phyloP scores from a whole-genome alignment of 176 grass and related monocot genomes.

The Triticum dicoccoides region DNA sequence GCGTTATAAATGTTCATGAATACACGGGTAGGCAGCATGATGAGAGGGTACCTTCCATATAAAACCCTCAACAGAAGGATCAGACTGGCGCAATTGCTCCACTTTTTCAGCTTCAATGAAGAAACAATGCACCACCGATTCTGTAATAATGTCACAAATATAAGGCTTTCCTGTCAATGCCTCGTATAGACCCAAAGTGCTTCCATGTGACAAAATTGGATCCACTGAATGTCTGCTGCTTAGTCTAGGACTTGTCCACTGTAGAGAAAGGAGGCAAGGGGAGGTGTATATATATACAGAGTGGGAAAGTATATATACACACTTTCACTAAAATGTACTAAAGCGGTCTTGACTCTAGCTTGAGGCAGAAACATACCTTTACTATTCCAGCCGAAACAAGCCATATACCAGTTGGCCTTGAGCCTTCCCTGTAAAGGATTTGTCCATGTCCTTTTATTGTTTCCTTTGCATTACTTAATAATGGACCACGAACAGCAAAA shows the following conservation, averaged over 20 bases:
- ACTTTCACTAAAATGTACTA: neutral
- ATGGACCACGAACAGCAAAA: conserved; percentile 43
- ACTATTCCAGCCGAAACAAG: conserved; percentile 79
- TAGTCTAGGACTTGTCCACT: conserved; percentile 78
- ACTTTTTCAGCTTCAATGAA: conserved; percentile 88
- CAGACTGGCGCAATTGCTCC: conserved; percentile 50
- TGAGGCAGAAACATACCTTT: conserved; percentile 50
- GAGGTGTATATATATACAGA: neutral
- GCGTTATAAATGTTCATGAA: neutral
- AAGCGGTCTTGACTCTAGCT: neutral
- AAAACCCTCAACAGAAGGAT: conserved; percentile 66
- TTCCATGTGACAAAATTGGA: conserved; percentile 84
- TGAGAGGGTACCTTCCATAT: conserved; percentile 73
- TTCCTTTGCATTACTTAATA: conserved; percentile 67
- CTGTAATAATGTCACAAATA: conserved; percentile 79
- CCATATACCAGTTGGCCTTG: conserved; percentile 76
- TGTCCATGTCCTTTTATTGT: conserved; percentile 58
- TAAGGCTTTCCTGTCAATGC: conserved; percentile 77
- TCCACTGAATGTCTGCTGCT: conserved; percentile 69
- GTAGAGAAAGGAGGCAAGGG: neutral
- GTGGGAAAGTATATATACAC: neutral
- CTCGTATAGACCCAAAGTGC: conserved; percentile 84
- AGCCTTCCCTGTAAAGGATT: conserved; percentile 68
- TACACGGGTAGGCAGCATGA: neutral
- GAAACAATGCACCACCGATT: conserved; percentile 85